phyloP scores from a whole-genome alignment of 306 rosid species.

The Medicago arabica region DNA sequence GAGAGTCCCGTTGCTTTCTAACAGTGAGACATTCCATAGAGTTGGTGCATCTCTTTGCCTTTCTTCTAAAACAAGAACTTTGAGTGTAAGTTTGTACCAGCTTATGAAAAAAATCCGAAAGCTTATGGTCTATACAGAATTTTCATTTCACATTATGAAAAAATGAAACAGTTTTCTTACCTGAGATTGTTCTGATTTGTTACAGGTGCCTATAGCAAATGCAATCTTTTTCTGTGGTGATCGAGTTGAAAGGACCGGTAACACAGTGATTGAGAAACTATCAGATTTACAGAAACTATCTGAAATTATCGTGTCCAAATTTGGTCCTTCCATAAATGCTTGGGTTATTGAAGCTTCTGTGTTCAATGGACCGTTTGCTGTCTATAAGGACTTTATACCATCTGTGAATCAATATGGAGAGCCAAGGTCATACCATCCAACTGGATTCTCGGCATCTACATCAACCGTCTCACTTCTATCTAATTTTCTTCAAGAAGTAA shows the following conservation, averaged over 20 bases:
- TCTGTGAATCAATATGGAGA: slow-evolving; percentile 79
- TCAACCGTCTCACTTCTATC: slow-evolving; percentile 61
- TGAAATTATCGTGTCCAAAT: slow-evolving; percentile 73
- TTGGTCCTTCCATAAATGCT: slow-evolving; percentile 69
- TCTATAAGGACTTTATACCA: slow-evolving; percentile 74
- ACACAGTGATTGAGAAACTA: slow-evolving; percentile 76
- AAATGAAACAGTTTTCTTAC: slow-evolving; percentile 9
- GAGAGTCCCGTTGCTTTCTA: slow-evolving; percentile 64
- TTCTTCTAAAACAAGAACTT: slow-evolving; percentile 58
- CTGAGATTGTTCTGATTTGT: slow-evolving; percentile 5
- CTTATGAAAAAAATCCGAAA: too few species aligned
- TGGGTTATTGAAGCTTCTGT: slow-evolving; percentile 86
- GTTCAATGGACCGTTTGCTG: slow-evolving; percentile 84
- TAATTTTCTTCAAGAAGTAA: slow-evolving; percentile 69
- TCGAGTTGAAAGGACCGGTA: slow-evolving; percentile 72
- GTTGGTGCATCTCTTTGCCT: slow-evolving; percentile 87
- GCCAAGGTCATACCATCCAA: slow-evolving; percentile 64
- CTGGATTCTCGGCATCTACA: slow-evolving; percentile 70
- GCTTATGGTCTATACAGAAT: background rate
- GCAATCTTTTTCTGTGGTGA: slow-evolving; percentile 83
- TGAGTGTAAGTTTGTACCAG: slow-evolving; percentile 67
- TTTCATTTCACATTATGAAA: background rate
- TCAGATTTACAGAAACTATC: slow-evolving; percentile 72
- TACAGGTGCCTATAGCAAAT: slow-evolving; percentile 71
- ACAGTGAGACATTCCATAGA: slow-evolving; percentile 49